A percentile compares a stretch with the other conserved stretches of the same genome.
These are phyloP conservation scores for Acer campestre DNA, from an alignment of 345 rosid genomes.

Conservation along the genomic window DNA sequence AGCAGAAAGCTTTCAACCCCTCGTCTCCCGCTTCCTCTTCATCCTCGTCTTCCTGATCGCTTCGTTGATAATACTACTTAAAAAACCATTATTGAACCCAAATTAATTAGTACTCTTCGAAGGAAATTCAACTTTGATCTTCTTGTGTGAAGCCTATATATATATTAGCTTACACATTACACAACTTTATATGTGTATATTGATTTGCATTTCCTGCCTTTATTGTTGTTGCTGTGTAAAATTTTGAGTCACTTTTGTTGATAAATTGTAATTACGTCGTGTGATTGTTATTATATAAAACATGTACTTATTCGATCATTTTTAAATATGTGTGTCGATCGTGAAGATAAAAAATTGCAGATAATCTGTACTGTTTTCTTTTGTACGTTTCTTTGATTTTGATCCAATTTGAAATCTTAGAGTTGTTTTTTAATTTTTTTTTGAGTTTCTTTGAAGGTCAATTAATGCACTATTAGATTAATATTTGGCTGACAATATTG, in stretches of 20 bases:
- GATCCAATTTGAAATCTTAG: no score
- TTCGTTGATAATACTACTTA: not conserved
- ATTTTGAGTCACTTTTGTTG: not conserved
- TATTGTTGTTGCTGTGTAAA: not conserved
- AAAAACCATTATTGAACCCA: not conserved
- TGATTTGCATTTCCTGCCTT: not conserved
- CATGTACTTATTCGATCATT: not conserved
- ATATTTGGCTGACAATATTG: no score
- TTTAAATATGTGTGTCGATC: no score
- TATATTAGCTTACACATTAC: not conserved
- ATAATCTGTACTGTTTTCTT: not conserved
- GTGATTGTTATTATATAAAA: not conserved
- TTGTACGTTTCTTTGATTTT: no score
- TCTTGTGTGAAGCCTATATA: not conserved
- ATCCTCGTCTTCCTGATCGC: constrained; percentile 30
- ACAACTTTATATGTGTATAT: not conserved
- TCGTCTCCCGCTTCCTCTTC: constrained; percentile 35
- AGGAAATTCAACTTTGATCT: not conserved
- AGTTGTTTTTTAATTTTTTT: no score
- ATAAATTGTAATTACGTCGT: not conserved
- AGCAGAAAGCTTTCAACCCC: constrained; percentile 63
- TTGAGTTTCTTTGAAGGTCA: no score
- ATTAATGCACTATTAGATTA: no score
- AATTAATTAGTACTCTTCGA: not conserved
- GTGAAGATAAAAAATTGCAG: no score